Base-by-base conservation (phyloP, 176 grass and related monocot species). In the Bolboschoenus planiculmis region DNA sequence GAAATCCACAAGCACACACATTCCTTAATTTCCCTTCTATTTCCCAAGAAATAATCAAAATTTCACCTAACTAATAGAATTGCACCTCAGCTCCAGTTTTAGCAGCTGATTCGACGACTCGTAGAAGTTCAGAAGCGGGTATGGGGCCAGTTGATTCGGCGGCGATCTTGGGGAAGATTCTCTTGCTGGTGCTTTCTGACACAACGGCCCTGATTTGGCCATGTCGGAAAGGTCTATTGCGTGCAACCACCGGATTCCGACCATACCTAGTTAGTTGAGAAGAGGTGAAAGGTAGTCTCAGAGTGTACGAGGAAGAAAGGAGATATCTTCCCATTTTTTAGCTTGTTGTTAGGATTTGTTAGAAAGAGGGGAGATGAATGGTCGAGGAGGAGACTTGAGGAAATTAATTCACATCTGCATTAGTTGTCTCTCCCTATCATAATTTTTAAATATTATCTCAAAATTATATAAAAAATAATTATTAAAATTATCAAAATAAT, bases 131-230 rank as follows among this genome's bases (percentile, higher is more conserved):
- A 21, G 83, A 80, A 31, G 90, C 90, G 55, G 92, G 90, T 62
- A 95, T 91, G 55, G 90, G 90, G 40, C 96, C 96, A 9, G 90
- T 98, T n/a, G 92, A 93, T 33, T 82, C 87, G 15, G 92, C 92
- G 42, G 87, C 92, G 36, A 98, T 78, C 86, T 91, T 98, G 10
- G 92, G 87, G 87, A 79, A 89, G 39, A 43, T 50, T 37, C 48
- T 89, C 50, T 83, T 85, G 81, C 50, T 73, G 71, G 48, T 59
- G 66, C 55, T 78, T 26, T 85, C 82, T 21, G 89, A 87, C 24
- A 84, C 83, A 5, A 89, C 82, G 2, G 87, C 87, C 78, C 78
- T 87, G 82, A 94, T 18, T 56, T 74, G 39, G 78, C 65, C 42
- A 84, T 78, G 42, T 18, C 81, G 78, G 54, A 64, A 57, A 83